Base-by-base conservation (phyloP, 2,329 filamentous ascomycete species). In the Ophidiomyces ophidiicola region DNA sequence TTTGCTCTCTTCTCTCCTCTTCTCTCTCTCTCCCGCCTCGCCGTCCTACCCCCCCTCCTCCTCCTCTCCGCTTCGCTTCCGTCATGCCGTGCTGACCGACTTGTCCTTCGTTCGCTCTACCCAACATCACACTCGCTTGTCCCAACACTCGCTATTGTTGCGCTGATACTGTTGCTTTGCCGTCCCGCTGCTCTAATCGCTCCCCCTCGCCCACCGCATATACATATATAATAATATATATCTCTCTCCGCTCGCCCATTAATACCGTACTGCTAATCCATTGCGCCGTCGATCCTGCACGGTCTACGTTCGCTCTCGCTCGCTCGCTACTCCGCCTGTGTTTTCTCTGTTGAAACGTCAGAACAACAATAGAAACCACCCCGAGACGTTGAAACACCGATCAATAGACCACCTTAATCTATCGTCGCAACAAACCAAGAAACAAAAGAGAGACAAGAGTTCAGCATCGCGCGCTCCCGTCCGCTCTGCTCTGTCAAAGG, bases 81-180 rank as follows among this genome's bases (percentile, higher is more conserved):
- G 31, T 18, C 31, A 41, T 41, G 38, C 30, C 26, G 31, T 31
- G 32, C 18, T 39, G 37, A 28, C 17, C 35, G 35, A 35, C 39
- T 41, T 23, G 15, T 15, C 41, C 35, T 29, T 39, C 35, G 41
- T 43, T 43, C 35, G 18, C 11, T 19, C 12, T 6, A 30, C 18
- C 33, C 14, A 35, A 25, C 19, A 20, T 29, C 50, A 55, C 58
- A 52, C 52, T 60, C 56, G 56, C 56, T 48, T 51, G 50, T 54
- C 53, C 49, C 50, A n/a, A 60, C 58, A 51, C 54, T 61, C 58
- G 58, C 58, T 61, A 60, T 56, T 43, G 44, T 48, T 50, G n/a
- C n/a, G n/a, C n/a, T n/a, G n/a, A n/a, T n/a, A n/a, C n/a, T n/a
- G n/a, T n/a, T n/a, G n/a, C n/a, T n/a, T n/a, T n/a, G n/a, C n/a